Evolutionary conservation across 1,139 yeast species (phyloP).

Genomic region (Yarrowia galli): DNA sequence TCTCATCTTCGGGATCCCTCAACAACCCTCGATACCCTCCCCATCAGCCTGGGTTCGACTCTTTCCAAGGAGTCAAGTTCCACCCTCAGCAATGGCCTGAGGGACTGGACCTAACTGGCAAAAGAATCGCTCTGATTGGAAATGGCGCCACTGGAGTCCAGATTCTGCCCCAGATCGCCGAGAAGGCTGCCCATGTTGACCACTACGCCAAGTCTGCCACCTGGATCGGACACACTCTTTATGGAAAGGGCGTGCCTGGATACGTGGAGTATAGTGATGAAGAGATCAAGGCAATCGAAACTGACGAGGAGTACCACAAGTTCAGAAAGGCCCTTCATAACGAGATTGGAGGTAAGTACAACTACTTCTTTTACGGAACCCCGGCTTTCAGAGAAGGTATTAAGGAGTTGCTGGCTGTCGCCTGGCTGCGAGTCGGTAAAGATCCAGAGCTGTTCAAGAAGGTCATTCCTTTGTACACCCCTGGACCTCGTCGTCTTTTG

Average conservation of each 20-base stretch:
- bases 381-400: slow-evolving; percentile 35
- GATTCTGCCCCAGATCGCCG: slow-evolving; percentile 45
- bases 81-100: slow-evolving; percentile 53
- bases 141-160: slow-evolving; percentile 60
- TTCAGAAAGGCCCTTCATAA: slow-evolving; percentile 41
- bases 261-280: slow-evolving; percentile 40
- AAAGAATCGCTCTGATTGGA: slow-evolving; percentile 55
- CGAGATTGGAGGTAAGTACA: slow-evolving; percentile 39
- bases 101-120: slow-evolving; percentile 50
- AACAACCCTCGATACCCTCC: slow-evolving; percentile 47
- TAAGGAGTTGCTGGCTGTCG: slow-evolving; percentile 39
- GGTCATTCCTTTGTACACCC: slow-evolving; percentile 42
- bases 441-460: slow-evolving; percentile 41
- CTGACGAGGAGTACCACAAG: slow-evolving; percentile 40
- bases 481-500: slow-evolving; percentile 44
- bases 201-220: slow-evolving; percentile 42
- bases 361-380: slow-evolving; percentile 41
- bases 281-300: slow-evolving; percentile 40
- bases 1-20: slow-evolving; percentile 50
- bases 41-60: slow-evolving; percentile 45
- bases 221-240: slow-evolving; percentile 42
- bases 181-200: slow-evolving; percentile 41
- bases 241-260: slow-evolving; percentile 40
- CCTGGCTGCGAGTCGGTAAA: slow-evolving; percentile 40
- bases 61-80: slow-evolving; percentile 56